Percentiles rank a stretch among this genome's conserved stretches.
These are phyloP conservation scores for Lobulomyces angularis DNA, from an alignment of 192 early-diverging fungal species.

Conservation along the genomic window DNA sequence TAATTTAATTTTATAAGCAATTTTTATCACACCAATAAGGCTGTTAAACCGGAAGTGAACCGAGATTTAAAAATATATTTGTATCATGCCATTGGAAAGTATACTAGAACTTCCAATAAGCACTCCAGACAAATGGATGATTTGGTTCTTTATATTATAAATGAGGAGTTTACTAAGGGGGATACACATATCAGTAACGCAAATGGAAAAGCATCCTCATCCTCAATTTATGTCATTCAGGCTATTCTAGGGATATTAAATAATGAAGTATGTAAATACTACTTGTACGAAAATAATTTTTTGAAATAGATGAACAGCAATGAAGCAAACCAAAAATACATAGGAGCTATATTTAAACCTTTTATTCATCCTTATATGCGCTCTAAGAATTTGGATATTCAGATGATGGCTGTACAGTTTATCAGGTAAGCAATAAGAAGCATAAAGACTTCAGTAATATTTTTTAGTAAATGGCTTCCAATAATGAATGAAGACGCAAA, in stretches of 20 bases:
- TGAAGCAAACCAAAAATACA: conserved; percentile 35
- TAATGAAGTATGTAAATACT: conserved; percentile 24
- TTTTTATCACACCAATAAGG: conserved; percentile 3
- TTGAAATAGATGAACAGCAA: conserved; percentile 14
- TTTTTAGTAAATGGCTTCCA: conserved; percentile 36
- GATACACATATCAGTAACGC: too few relatives aligned
- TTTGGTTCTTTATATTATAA: conserved; percentile 27
- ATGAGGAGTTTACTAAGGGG: conserved; percentile 30
- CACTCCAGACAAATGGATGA: conserved; percentile 29
- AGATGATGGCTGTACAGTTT: conserved; percentile 38
- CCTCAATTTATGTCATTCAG: conserved; percentile 20
- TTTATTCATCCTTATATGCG: conserved; percentile 35
- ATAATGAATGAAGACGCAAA: conserved; percentile 37
- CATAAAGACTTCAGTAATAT: not conserved
- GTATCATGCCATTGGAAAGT: conserved; percentile 38
- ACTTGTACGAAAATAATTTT: not conserved
- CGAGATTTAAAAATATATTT: conserved; percentile 30
- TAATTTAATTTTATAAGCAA: conserved; percentile 8
- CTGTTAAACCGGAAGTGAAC: conserved; percentile 5
- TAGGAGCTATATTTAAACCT: conserved; percentile 37
- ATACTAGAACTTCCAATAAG: conserved; percentile 18
- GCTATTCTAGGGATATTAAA: conserved; percentile 25
- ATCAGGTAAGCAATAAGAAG: conserved; percentile 14
- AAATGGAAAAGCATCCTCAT: too few relatives aligned
- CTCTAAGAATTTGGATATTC: conserved; percentile 18